Percentiles rank a stretch among this genome's conserved stretches.
These are phyloP conservation scores for Sporothrix mexicana DNA, from an alignment of 2,329 filamentous ascomycete species.

Conservation along the genomic window DNA sequence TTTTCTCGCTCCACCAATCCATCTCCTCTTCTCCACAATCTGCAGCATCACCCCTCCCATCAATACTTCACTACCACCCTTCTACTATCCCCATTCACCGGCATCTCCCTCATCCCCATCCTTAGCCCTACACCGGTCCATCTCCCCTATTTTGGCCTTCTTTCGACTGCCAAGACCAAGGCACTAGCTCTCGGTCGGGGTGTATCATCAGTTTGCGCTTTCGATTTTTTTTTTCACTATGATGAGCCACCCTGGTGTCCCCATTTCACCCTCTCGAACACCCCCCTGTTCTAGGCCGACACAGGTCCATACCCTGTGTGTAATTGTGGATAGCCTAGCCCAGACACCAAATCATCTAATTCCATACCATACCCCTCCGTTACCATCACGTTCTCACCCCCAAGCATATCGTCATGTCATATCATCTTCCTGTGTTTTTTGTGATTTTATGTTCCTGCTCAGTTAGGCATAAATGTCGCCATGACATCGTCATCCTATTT, in stretches of 20 bases:
- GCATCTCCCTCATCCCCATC: conserved; percentile 6
- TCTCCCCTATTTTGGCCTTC: conserved; percentile 1
- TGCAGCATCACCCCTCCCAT: conserved; percentile 22
- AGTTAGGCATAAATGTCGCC: conserved; percentile 2
- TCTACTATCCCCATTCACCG: conserved; percentile 10
- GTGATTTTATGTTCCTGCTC: background rate
- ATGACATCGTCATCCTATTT: conserved; percentile 6
- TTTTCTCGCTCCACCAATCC: conserved; percentile 21
- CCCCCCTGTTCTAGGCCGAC: conserved; percentile 15
- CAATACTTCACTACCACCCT: background rate
- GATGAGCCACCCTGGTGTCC: background rate
- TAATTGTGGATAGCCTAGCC: conserved; percentile 7
- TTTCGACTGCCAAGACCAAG: background rate
- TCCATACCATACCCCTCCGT: conserved; percentile 13
- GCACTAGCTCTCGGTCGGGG: conserved; percentile 18
- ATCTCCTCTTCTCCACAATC: conserved; percentile 31
- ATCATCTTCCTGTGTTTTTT: background rate
- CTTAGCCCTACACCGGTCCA: conserved; percentile 29
- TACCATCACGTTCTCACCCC: conserved; percentile 30
- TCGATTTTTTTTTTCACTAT: background rate
- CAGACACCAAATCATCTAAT: background rate
- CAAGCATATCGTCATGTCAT: conserved; percentile 30
- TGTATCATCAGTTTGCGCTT: background rate
- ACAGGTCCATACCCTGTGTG: background rate
- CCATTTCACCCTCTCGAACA: background rate